phyloP scores from a whole-genome alignment of 177 flowering plant species.

The Tripterygium wilfordii region DNA sequence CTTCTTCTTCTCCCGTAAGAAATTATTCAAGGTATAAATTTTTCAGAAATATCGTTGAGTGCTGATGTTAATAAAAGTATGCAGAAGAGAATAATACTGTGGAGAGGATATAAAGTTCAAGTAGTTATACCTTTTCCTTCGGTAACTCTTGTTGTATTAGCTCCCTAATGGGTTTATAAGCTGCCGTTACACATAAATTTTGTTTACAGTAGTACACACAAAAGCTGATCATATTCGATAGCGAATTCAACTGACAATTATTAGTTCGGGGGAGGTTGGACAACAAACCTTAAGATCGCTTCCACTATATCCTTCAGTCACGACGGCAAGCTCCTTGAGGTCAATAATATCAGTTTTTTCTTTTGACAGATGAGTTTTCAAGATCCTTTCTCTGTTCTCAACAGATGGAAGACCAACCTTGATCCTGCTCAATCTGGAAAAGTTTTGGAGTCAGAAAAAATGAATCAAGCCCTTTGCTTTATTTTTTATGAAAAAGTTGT shows the following conservation, averaged over 20 bases:
- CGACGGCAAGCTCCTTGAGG: conserved; percentile 37
- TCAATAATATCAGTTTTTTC: conserved; percentile 35
- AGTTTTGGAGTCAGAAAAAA: too few relatives aligned
- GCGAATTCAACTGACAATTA: neutral
- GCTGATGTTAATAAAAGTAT: neutral
- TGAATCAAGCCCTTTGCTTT: too few relatives aligned
- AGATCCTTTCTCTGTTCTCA: conserved; percentile 45
- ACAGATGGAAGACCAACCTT: conserved; percentile 50
- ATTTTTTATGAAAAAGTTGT: too few relatives aligned
- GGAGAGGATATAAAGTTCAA: too few relatives aligned
- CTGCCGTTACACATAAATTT: conserved; percentile 92
- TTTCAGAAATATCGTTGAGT: neutral
- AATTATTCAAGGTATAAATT: neutral
- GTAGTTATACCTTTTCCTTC: conserved; percentile 84
- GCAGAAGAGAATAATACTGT: neutral
- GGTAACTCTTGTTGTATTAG: conserved; percentile 72
- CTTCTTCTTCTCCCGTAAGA: conserved; percentile 58
- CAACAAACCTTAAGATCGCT: conserved; percentile 56
- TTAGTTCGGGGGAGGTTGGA: neutral
- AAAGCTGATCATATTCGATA: neutral
- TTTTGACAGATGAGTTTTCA: conserved; percentile 41
- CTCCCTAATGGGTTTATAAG: conserved; percentile 94
- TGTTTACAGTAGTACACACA: conserved; percentile 29
- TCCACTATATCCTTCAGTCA: conserved; percentile 54
- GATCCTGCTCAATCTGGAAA: conserved; percentile 24